Percentiles rank a stretch among this genome's conserved stretches.
These are phyloP conservation scores for Boletus sensibilis DNA, from an alignment of 768 basidiomycete genomes.

Conservation along the genomic window DNA sequence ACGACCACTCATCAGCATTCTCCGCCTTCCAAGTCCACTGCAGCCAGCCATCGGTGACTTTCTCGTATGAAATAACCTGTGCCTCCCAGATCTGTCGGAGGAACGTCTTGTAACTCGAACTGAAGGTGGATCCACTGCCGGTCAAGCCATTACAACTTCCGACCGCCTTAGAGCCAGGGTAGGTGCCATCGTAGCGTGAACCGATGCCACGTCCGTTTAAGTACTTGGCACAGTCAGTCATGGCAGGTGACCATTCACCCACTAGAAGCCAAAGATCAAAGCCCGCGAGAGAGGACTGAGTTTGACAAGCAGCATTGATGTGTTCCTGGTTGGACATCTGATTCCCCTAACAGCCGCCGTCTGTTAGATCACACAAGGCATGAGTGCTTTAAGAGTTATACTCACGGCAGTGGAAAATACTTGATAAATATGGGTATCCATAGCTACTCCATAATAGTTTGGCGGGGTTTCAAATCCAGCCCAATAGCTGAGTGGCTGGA, in stretches of 20 bases:
- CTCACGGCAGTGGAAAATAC: conserved; percentile 62
- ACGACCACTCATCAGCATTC: conserved; percentile 85
- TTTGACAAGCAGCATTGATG: conserved; percentile 57
- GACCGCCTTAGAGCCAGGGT: conserved; percentile 58
- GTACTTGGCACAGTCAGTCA: conserved; percentile 59
- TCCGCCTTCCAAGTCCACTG: conserved; percentile 88
- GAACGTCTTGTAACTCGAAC: conserved; percentile 75
- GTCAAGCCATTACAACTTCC: conserved; percentile 76
- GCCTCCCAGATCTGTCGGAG: conserved; percentile 83
- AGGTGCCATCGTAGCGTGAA: conserved; percentile 62
- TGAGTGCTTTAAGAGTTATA: not conserved
- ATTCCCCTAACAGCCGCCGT: conserved; percentile 38
- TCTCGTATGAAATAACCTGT: conserved; percentile 72
- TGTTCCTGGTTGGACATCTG: conserved; percentile 51
- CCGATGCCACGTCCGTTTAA: conserved; percentile 81
- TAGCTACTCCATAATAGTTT: conserved; percentile 60
- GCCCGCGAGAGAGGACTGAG: conserved; percentile 42
- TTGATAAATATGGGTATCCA: conserved; percentile 82
- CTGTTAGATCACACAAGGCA: not conserved
- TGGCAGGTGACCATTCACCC: conserved; percentile 84
- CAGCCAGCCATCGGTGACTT: conserved; percentile 64
- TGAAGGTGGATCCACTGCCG: conserved; percentile 74
- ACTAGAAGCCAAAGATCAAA: conserved; percentile 79
- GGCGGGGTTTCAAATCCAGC: conserved; percentile 55
- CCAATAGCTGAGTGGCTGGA: conserved; percentile 75